A percentile compares a stretch with the other conserved stretches of the same genome.
Evolutionary conservation across 768 basidiomycete genomes (phyloP).

Genomic region (Suillus fuscotomentosus): DNA sequence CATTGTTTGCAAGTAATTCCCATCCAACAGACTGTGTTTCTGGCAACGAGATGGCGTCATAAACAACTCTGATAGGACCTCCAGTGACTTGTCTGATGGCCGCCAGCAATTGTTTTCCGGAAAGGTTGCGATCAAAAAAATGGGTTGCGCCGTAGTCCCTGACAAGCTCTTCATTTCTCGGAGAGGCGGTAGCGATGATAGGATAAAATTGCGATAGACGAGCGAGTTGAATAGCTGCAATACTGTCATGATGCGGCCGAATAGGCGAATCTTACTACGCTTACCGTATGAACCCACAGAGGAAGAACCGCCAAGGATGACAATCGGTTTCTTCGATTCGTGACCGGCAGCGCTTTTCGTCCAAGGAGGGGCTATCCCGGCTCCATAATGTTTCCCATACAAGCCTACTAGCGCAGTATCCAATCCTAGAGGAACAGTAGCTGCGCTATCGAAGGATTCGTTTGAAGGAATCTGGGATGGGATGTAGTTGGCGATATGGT

Average conservation of each 20-base stretch:
- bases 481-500: background rate
- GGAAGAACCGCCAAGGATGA: slow-evolving; percentile 47
- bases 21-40: slow-evolving; percentile 36
- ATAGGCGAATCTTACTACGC: slow-evolving; percentile 13
- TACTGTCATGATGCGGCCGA: background rate
- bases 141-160: slow-evolving; percentile 40
- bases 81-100: slow-evolving; percentile 27
- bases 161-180: slow-evolving; percentile 28
- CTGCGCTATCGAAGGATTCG: slow-evolving; percentile 42
- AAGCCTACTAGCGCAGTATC: slow-evolving; percentile 47
- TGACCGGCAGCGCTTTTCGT: slow-evolving; percentile 30
- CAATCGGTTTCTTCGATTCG: slow-evolving; percentile 41
- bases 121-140: slow-evolving; percentile 34
- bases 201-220: slow-evolving; percentile 39
- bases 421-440: slow-evolving; percentile 46
- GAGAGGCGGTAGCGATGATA: slow-evolving; percentile 40
- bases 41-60: slow-evolving; percentile 31
- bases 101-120: slow-evolving; percentile 13
- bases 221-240: slow-evolving; percentile 39
- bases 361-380: slow-evolving; percentile 39
- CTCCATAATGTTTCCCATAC: slow-evolving; percentile 38
- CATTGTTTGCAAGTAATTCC: slow-evolving; percentile 31
- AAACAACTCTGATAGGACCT: slow-evolving; percentile 21
- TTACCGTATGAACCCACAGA: slow-evolving; percentile 48
- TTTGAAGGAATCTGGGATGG: slow-evolving; percentile 40